Evolutionary conservation across 176 grass and related monocot species (phyloP).

Genomic region (Carex littledalei): DNA sequence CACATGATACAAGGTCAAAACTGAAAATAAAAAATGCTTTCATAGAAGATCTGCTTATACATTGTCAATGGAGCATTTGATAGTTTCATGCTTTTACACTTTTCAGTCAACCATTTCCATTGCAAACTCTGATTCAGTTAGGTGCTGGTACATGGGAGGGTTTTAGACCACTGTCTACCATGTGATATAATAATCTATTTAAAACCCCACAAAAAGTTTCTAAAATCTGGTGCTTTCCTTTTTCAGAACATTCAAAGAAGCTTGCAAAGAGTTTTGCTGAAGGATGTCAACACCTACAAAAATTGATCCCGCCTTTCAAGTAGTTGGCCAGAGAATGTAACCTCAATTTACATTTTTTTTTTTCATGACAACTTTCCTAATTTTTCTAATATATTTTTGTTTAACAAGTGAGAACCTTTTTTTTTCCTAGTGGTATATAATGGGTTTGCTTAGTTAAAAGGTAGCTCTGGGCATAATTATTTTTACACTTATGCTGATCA

Average conservation of each 20-base stretch:
- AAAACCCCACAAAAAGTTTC: background rate
- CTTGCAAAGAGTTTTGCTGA: background rate
- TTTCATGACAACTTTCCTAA: background rate
- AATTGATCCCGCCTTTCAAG: conserved; percentile 34
- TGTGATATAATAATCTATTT: background rate
- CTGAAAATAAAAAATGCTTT: background rate
- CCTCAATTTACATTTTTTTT: conserved; percentile 1
- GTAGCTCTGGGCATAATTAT: background rate
- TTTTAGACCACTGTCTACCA: background rate
- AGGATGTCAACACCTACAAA: conserved; percentile 27
- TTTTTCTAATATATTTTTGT: background rate
- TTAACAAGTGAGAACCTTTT: background rate
- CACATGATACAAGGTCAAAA: background rate
- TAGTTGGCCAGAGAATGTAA: conserved; percentile 31
- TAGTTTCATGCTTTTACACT: background rate
- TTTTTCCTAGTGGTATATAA: background rate
- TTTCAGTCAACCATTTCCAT: background rate
- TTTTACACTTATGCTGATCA: background rate
- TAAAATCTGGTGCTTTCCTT: background rate
- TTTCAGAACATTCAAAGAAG: background rate
- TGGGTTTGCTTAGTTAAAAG: background rate
- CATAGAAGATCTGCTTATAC: background rate
- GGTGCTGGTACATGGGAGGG: background rate
- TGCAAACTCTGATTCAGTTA: background rate
- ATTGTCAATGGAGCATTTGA: background rate